Conservation (phyloP, 441 rosid species). For the Erodium trifolium region DNA sequence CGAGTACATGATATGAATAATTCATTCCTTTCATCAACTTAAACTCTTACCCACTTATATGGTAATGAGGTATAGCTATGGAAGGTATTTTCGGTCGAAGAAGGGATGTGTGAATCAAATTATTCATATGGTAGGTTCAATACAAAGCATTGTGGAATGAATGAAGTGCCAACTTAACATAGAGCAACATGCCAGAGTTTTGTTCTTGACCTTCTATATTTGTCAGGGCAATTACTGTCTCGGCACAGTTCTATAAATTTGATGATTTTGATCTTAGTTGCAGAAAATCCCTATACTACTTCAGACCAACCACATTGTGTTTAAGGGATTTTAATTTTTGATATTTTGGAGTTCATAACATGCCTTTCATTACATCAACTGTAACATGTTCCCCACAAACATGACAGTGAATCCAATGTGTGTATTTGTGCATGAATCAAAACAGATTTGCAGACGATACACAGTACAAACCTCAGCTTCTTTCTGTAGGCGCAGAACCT, state of each 20-base stretch:
- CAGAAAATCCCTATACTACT: not conserved
- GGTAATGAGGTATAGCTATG: not conserved
- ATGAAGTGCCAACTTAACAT: not conserved
- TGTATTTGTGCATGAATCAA: not conserved
- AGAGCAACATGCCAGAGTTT: not conserved
- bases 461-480: slow-evolving; percentile 56
- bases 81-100: not conserved
- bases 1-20: not conserved
- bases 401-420: not conserved
- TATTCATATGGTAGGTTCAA: not conserved
- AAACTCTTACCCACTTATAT: not conserved
- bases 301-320: not conserved
- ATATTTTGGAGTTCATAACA: not conserved
- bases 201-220: not conserved
- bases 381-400: not conserved
- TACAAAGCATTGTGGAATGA: not conserved
- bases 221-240: not conserved
- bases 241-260: not conserved
- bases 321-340: not conserved
- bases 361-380: not conserved
- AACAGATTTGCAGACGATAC: slow-evolving; percentile 9
- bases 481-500: slow-evolving; percentile 44
- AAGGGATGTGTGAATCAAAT: not conserved
- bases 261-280: not conserved
- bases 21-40: not conserved